Evolutionary conservation across 495 filamentous ascomycete species (phyloP), one percentile per base, ranked within the genome.

Genomic region (Penicillium herquei): DNA sequence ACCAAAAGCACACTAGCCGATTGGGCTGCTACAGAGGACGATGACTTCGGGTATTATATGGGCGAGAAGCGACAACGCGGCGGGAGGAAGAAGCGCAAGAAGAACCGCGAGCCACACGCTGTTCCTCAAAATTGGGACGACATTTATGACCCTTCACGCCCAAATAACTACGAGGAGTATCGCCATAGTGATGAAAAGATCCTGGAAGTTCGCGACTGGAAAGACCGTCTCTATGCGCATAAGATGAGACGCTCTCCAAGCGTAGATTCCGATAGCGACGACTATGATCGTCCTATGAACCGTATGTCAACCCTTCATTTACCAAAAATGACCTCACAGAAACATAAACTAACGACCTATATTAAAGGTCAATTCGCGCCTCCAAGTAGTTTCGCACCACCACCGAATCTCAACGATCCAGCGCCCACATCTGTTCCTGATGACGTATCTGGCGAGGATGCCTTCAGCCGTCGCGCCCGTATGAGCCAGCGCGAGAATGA

Each of bases 121-220:
- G 61, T 78, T 37, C 75, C 84, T 48, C 88, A 89, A 40, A 86
- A 96, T 64, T 97, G 92, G 93, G 90, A 96, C 65, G 92, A 96
- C 66, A 84, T 92, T 42, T 98, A 96, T 63, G 93, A 96, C 62
- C 89, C 91, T 0, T 79, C 87, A 3, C 73, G 87, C 17, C 93
- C 93, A 1, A 96, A 91, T 39, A 90, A 84, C 52, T 92, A 93
- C 54, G 86, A 91, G 44, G 89, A 96, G 67, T 97, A 96, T 65
- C 83, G 88, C 44, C 77, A 86, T 37, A 93, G 91, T 57, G 92
- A 96, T 32, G 93, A 96, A 68, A 87, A 88, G 59, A 81, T 92
- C 40, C 67, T 78, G 0, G 90, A 94, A 69, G 81, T 92, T 16
- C 78, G 84, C 37, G 92, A 96, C 53, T 98, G 93, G 93, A 95